Base-by-base conservation (phyloP, 2,329 filamentous ascomycete species). In the Diaporthe sp. region DNA sequence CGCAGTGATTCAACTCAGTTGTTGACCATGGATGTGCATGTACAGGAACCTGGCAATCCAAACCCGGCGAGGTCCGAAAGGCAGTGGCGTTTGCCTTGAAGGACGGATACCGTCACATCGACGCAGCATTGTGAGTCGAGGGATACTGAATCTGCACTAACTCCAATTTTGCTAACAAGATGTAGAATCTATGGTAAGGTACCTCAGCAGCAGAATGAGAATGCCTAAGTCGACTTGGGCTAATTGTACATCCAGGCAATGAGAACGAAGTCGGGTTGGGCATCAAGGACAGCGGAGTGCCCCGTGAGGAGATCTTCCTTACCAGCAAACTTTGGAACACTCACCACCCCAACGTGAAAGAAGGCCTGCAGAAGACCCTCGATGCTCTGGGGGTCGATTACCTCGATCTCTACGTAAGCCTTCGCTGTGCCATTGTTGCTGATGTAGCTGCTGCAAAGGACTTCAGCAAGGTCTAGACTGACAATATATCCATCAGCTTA, bases 291-390 rank as follows among this genome's bases (percentile, higher is more conserved):
- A 84, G 84, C 4, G 83, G 82, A 8, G 80, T 89, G 1, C 79
- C 84, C 2, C 84, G 87, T n/a, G 81, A 83, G 7, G 83, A 88
- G 55, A 82, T 89, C 69, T 89, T 86, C 79, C 78, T 88, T 70
- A 92, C 91, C 30, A 91, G 89, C 70, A 93, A 93, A 83, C 85
- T 92, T 55, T 90, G 91, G 85, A 91, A 91, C 83, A 87, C 88
- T 55, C 88, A 88, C 83, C 89, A 91, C 78, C 83, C 86, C 75
- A 83, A 85, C 55, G 87, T 87, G 39, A 83, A 84, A 55, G 83
- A 85, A 58, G 86, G 85, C 15, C 80, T 88, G 42, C 79, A 84
- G 50, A 83, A 81, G 73, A 84, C 85, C 1, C 79, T 89, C 66
- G 82, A 85, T 70, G 81, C 81, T 35, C 80, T 88, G 37, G 83